Conservation (phyloP, 2,329 filamentous ascomycete species). For the Colletotrichum kahawae region DNA sequence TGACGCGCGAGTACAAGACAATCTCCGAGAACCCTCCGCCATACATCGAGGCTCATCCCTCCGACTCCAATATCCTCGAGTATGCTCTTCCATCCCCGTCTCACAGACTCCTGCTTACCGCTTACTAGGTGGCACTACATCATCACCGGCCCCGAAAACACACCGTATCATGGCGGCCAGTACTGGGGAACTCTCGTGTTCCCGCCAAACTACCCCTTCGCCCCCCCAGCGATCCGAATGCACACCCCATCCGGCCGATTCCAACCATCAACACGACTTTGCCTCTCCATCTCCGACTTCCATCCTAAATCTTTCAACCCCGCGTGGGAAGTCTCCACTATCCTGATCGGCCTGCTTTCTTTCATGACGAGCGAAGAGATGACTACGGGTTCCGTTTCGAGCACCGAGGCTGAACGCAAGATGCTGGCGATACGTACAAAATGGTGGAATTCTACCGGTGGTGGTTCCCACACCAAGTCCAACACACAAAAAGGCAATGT, state of each 20-base stretch:
- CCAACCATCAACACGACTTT: slow-evolving; percentile 88
- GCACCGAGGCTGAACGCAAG: slow-evolving; percentile 77
- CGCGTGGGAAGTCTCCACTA: slow-evolving; percentile 97
- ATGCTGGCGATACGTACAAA: slow-evolving; percentile 77
- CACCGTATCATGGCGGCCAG: slow-evolving; percentile 91
- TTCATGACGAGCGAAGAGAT: slow-evolving; percentile 99
- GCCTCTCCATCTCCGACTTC: slow-evolving; percentile 95
- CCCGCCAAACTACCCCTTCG: slow-evolving; percentile 95
- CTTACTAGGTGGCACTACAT: slow-evolving; percentile 86
- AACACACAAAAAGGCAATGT: slow-evolving; percentile 75
- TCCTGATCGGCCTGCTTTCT: slow-evolving; percentile 88
- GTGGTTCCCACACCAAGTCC: slow-evolving; percentile 70
- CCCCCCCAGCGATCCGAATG: slow-evolving; percentile 97
- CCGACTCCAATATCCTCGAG: slow-evolving; percentile 91
- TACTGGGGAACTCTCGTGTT: slow-evolving; percentile 99
- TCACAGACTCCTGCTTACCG: slow-evolving; percentile 1
- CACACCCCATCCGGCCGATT: slow-evolving; percentile 97
- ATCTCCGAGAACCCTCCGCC: slow-evolving; percentile 79
- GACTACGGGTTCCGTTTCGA: slow-evolving; percentile 90
- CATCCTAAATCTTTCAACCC: slow-evolving; percentile 98
- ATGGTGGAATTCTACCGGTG: slow-evolving; percentile 98
- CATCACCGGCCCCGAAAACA: slow-evolving; percentile 91
- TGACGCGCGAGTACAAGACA: slow-evolving; percentile 67
- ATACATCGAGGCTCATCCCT: slow-evolving; percentile 88
- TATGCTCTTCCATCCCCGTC: slow-evolving; percentile 40